Evolutionary conservation across 2,329 filamentous ascomycete species (phyloP), one percentile per base, ranked within the genome.

Genomic region (Penicillium sp.): DNA sequence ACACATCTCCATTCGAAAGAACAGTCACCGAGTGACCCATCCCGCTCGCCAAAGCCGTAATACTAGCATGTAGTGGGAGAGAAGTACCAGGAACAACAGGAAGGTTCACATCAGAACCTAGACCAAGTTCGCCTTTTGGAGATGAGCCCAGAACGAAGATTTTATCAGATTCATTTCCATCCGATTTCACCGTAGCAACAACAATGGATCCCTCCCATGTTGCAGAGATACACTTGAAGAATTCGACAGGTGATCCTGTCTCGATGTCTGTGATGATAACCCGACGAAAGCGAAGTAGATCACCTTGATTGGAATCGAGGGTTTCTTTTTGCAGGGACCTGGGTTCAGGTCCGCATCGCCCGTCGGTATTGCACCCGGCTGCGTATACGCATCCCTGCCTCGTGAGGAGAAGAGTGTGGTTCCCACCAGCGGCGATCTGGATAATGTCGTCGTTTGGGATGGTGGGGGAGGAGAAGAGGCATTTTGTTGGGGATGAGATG

Each of bases 331-430:
- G 28, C 15, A 18, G 28, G 39, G 8, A 9, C 7, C 12, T 12
- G 28, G 29, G 25, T 6, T 12, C 20, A 7, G 45, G 27, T 12
- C 68, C 72, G 49, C 76, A 75, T 52, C 78, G 72, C 5, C 72
- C 71, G 57, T 77, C 72, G 6, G 56, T 64, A 64, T 81, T 75
- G 50, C 84, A 80, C 1, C 90, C 90, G 40, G 82, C 79, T 61
- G 81, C 83, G 62, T 81, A 87, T 0, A 91, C 72, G 1, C 72
- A 59, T 0, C 85, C 84, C 24, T 75, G 65, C 3, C 74, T 63
- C n/a, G 79, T 81, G 9, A 90, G 74, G 8, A 95, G 66, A 3
- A 96, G 72, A 0, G 89, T 95, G 68, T 96, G 92, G 63, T 96
- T 96, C 1, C 91, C 91, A 3, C 92, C 92, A 6, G 88, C 78